phyloP scores from a whole-genome alignment of 1,284 basidiomycete species.

The Moesziomyces antarcticus region DNA sequence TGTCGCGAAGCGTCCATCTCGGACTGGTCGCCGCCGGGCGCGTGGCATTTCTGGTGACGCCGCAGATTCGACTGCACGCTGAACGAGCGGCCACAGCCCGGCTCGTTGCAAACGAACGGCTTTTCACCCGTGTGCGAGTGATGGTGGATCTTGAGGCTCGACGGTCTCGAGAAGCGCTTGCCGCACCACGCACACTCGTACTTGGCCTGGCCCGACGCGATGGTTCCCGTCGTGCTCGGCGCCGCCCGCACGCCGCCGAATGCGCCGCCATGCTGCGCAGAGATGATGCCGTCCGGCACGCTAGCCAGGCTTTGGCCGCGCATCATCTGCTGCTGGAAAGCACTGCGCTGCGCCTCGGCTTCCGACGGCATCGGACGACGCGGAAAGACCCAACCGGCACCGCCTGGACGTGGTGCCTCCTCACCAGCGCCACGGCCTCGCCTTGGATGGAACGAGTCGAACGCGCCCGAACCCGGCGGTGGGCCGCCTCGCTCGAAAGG shows the following conservation, averaged over 20 bases:
- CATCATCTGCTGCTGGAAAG: conserved; percentile 46
- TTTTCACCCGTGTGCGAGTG: conserved; percentile 67
- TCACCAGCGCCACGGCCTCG: conserved; percentile 41
- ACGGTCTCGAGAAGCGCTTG: conserved; percentile 64
- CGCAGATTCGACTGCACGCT: conserved; percentile 66
- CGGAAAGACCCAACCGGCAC: conserved; percentile 49
- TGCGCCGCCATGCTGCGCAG: conserved; percentile 31
- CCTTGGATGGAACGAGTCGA: conserved; percentile 49
- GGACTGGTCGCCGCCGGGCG: conserved; percentile 36
- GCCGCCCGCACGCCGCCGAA: conserved; percentile 34
- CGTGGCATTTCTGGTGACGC: conserved; percentile 63
- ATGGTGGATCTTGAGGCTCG: conserved; percentile 64
- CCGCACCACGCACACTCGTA: conserved; percentile 64
- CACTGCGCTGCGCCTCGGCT: conserved; percentile 39
- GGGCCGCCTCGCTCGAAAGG: conserved; percentile 35
- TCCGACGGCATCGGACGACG: conserved; percentile 38
- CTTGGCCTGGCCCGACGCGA: conserved; percentile 53
- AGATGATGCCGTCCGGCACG: conserved; percentile 42
- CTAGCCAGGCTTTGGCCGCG: conserved; percentile 34
- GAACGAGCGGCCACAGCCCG: conserved; percentile 63
- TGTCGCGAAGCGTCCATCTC: conserved; percentile 28
- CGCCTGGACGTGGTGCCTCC: conserved; percentile 30
- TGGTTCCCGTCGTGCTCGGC: conserved; percentile 36
- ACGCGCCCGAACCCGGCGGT: conserved; percentile 21
- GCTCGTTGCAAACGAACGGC: conserved; percentile 61